A percentile compares a stretch with the other conserved stretches of the same genome.
These are phyloP conservation scores for Calendula officinalis DNA, from an alignment of 129 eudicot genomes.

Conservation along the genomic window DNA sequence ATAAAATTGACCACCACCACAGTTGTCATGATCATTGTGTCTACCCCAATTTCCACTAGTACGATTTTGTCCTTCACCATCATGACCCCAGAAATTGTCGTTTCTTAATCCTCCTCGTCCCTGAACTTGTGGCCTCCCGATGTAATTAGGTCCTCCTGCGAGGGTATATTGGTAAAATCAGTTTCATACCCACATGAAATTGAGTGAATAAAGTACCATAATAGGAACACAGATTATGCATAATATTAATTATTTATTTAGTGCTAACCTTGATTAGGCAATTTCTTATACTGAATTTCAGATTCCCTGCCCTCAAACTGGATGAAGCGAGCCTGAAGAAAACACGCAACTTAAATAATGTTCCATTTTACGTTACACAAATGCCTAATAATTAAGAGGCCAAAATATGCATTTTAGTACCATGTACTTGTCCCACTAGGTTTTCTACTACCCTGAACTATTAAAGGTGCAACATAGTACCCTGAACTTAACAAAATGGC, in stretches of 20 bases:
- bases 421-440: no score
- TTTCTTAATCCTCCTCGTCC: constrained; percentile 56
- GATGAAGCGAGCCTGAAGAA: constrained; percentile 29
- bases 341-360: neutral
- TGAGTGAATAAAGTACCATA: constrained; percentile 5
- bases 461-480: no score
- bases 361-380: no score
- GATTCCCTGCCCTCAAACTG: constrained; percentile 17
- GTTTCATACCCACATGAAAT: no score
- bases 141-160: constrained; percentile 44
- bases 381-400: no score
- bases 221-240: neutral
- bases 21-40: constrained; percentile 23
- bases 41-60: constrained; percentile 23
- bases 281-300: constrained; percentile 40
- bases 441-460: no score
- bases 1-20: constrained; percentile 11
- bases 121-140: constrained; percentile 41
- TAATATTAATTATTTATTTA: no score
- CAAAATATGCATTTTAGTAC: no score
- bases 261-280: constrained; percentile 33
- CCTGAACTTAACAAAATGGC: no score
- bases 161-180: constrained; percentile 16
- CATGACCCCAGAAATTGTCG: constrained; percentile 43
- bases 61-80: constrained; percentile 32